These are phyloP conservation scores for Hemileccinum impolitum DNA, from an alignment of 768 basidiomycete species.

Conservation along the genomic window DNA sequence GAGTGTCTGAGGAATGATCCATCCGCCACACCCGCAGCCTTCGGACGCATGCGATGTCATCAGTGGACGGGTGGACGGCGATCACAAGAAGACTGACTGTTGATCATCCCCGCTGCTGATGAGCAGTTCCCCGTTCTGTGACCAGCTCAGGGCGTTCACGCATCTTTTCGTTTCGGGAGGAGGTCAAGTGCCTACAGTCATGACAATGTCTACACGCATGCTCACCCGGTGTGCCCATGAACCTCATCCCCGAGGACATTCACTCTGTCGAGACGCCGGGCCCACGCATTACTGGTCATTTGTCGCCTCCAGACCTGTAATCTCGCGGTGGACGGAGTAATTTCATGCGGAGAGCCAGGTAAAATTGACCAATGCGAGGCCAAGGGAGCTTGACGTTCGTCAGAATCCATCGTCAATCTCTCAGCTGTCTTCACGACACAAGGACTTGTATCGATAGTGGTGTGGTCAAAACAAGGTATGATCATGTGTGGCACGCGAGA, in stretches of 20 bases:
- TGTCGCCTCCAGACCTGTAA: conserved; percentile 22
- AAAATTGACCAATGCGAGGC: conserved; percentile 3
- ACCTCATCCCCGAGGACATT: conserved; percentile 64
- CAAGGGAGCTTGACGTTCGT: conserved; percentile 1
- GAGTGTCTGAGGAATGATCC: conserved; percentile 37
- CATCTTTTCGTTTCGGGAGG: conserved; percentile 45
- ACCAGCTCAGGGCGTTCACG: conserved; percentile 78
- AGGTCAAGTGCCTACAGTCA: not conserved
- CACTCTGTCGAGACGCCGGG: conserved; percentile 54
- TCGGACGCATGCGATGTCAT: not conserved
- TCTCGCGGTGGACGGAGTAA: conserved; percentile 21
- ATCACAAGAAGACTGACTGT: conserved; percentile 40
- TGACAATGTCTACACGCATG: conserved; percentile 11
- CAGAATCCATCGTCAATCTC: conserved; percentile 13
- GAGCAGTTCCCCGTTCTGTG: conserved; percentile 58
- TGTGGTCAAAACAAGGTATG: not conserved
- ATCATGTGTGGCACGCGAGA: not conserved
- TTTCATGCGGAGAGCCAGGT: conserved; percentile 3
- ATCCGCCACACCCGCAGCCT: conserved; percentile 81
- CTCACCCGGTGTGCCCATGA: conserved; percentile 68
- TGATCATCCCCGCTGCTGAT: conserved; percentile 74
- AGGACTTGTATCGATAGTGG: too few species aligned
- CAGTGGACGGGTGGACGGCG: not conserved
- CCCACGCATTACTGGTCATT: conserved; percentile 23
- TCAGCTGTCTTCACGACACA: not conserved